phyloP scores from a whole-genome alignment of 306 rosid species.

The Betula pendula region DNA sequence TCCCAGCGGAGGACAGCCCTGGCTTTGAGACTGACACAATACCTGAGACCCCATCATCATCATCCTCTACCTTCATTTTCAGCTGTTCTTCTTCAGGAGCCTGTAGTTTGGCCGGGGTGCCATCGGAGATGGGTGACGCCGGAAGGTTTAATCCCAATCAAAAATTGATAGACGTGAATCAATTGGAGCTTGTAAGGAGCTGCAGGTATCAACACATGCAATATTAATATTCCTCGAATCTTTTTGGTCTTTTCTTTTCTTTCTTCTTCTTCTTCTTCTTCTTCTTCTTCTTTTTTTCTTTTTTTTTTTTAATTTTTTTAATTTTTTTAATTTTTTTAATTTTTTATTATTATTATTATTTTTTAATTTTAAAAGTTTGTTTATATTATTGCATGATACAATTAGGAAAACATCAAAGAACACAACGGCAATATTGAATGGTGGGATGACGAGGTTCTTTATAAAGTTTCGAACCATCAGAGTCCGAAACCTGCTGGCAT shows the following conservation, averaged over 20 bases:
- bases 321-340: too few species aligned
- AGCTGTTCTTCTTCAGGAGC: slow-evolving; percentile 12
- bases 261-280: too few species aligned
- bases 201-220: neutral
- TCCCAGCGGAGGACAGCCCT: neutral
- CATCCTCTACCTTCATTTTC: slow-evolving; percentile 8
- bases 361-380: too few species aligned
- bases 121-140: neutral
- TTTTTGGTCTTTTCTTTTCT: neutral
- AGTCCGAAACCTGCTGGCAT: slow-evolving; percentile 37
- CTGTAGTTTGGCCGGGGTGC: neutral
- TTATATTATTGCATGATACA: too few species aligned
- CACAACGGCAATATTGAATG: slow-evolving; percentile 17
- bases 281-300: too few species aligned
- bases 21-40: neutral
- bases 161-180: neutral
- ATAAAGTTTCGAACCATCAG: slow-evolving; percentile 46
- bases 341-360: too few species aligned
- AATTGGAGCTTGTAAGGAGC: neutral
- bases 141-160: neutral
- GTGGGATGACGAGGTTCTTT: slow-evolving; percentile 45
- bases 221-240: neutral
- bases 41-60: neutral
- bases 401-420: slow-evolving; percentile 36
- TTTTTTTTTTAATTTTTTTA: too few species aligned